phyloP scores from a whole-genome alignment of 352 stramenopile species.

The Pythium sukuiense region DNA sequence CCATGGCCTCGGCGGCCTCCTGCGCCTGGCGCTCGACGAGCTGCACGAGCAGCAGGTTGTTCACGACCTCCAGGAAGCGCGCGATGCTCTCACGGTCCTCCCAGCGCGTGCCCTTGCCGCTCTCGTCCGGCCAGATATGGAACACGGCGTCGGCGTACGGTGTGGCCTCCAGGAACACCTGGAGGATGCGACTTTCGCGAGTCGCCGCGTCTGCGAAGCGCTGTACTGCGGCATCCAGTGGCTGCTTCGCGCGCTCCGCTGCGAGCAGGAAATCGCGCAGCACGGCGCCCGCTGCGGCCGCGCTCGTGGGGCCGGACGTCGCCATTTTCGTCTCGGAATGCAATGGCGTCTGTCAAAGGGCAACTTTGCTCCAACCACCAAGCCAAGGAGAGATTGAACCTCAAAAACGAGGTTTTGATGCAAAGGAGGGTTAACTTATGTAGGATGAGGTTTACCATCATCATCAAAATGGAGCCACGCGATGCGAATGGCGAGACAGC shows the following conservation, averaged over 20 bases:
- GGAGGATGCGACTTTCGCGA: constrained; percentile 17
- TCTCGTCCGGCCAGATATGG: constrained; percentile 62
- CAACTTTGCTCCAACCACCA: constrained; percentile 24
- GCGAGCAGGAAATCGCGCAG: constrained; percentile 73
- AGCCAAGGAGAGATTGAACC: constrained; percentile 15
- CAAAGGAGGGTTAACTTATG: constrained; percentile 12
- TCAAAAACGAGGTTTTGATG: constrained; percentile 15
- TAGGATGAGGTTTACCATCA: neutral
- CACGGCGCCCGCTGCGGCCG: constrained; percentile 21
- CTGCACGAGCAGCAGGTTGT: constrained; percentile 43
- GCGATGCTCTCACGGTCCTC: constrained; percentile 69
- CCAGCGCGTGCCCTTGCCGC: constrained; percentile 53
- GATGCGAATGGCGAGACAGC: constrained; percentile 20
- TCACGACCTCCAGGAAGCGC: constrained; percentile 58
- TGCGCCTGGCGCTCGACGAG: constrained; percentile 9
- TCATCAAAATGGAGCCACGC: constrained; percentile 31
- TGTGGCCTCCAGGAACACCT: constrained; percentile 51
- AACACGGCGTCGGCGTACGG: constrained; percentile 59
- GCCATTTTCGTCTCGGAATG: neutral
- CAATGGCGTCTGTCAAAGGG: constrained; percentile 11
- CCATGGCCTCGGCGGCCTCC: constrained; percentile 56
- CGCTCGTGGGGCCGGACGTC: neutral
- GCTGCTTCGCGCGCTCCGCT: constrained; percentile 54
- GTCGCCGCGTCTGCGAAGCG: constrained; percentile 31
- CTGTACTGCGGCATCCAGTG: constrained; percentile 53